Percentiles rank a stretch among this genome's conserved stretches.
phyloP scores from a whole-genome alignment of 768 basidiomycete species.

The Calocybe cyanea region DNA sequence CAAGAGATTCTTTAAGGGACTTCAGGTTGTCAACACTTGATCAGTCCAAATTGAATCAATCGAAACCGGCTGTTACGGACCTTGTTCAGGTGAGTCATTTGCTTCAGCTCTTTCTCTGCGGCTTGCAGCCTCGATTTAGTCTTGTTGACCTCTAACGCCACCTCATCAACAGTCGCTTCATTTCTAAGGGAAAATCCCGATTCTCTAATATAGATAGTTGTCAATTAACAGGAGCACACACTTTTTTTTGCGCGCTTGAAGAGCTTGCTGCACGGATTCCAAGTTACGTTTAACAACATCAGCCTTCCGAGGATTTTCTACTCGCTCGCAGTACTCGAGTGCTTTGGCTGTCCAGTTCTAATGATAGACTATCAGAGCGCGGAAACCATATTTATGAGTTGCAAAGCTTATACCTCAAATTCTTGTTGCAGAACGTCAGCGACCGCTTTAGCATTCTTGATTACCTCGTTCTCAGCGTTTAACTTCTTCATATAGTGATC shows the following conservation, averaged over 20 bases:
- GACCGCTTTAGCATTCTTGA: conserved; percentile 41
- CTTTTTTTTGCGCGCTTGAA: conserved; percentile 66
- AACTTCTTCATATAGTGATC: conserved; percentile 52
- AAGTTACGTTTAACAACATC: conserved; percentile 58
- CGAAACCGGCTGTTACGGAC: conserved; percentile 30
- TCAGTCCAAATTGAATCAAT: too few relatives aligned
- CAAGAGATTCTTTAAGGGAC: conserved; percentile 66
- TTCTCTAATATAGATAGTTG: not conserved
- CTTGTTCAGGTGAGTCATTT: conserved; percentile 62
- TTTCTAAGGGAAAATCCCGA: conserved; percentile 40
- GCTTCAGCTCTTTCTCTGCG: conserved; percentile 59
- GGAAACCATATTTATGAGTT: not conserved
- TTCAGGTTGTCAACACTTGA: conserved; percentile 24
- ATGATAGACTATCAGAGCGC: not conserved
- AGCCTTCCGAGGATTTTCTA: conserved; percentile 54
- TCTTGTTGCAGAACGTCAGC: conserved; percentile 56
- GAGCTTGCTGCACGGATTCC: conserved; percentile 56
- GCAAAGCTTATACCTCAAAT: conserved; percentile 45
- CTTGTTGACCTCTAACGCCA: conserved; percentile 67
- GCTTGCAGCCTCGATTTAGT: conserved; percentile 55
- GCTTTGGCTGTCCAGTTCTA: conserved; percentile 69
- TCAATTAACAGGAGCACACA: conserved; percentile 28
- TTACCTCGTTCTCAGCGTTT: conserved; percentile 40
- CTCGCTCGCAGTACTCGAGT: conserved; percentile 52
- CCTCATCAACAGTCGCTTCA: conserved; percentile 74